Evolutionary conservation across 1,284 basidiomycete species (phyloP).

Genomic region (Malassezia yamatoensis): DNA sequence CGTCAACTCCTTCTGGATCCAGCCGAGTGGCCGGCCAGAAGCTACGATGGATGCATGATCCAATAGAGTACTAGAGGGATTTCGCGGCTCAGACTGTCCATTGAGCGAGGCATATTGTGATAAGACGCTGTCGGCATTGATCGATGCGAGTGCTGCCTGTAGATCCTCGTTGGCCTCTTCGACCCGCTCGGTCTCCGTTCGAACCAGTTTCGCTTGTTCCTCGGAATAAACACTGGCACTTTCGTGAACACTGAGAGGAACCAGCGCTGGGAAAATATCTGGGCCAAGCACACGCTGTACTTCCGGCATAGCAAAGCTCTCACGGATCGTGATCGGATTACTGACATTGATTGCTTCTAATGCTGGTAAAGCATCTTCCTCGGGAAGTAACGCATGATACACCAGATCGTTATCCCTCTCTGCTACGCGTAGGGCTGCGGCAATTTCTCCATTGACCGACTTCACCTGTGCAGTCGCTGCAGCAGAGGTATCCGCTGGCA

Average conservation of each 20-base stretch:
- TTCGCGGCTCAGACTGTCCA: conserved; percentile 51
- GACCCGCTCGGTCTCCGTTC: conserved; percentile 74
- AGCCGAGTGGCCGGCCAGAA: not conserved
- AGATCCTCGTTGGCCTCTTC: conserved; percentile 74
- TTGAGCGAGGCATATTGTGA: conserved; percentile 63
- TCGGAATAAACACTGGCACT: conserved; percentile 92
- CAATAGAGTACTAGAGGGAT: conserved; percentile 54
- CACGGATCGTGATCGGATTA: conserved; percentile 77
- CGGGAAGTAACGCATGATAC: conserved; percentile 85
- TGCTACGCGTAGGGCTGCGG: conserved; percentile 66
- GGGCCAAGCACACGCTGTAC: conserved; percentile 89
- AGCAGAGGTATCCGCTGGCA: conserved; percentile 75
- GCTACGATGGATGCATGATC: not conserved
- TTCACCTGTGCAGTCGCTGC: conserved; percentile 73
- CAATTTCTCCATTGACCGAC: conserved; percentile 65
- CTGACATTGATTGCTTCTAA: conserved; percentile 73
- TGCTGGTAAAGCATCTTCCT: conserved; percentile 65
- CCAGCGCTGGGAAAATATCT: conserved; percentile 76
- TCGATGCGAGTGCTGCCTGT: conserved; percentile 66
- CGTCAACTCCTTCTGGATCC: conserved; percentile 22
- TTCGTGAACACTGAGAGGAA: conserved; percentile 90
- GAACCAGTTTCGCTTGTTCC: conserved; percentile 92
- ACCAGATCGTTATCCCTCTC: conserved; percentile 91
- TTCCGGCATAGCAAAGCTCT: conserved; percentile 79
- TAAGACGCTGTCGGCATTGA: conserved; percentile 71